Base-by-base conservation (phyloP, 139 green algal species). In the Nannochloris sp. region DNA sequence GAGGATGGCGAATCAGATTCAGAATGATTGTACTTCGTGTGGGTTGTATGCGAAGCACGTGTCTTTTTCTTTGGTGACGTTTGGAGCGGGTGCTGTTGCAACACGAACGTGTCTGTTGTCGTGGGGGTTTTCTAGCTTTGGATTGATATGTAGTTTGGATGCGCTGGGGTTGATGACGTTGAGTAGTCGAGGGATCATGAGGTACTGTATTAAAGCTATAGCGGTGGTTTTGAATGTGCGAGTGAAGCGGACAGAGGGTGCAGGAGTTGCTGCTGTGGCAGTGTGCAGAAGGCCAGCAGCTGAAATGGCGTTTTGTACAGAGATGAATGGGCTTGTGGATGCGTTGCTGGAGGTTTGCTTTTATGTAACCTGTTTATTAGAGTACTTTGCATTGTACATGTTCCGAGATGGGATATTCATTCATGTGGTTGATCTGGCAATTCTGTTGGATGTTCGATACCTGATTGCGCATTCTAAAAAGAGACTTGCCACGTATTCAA, bases 341-440 rank as follows among this genome's bases (percentile, higher is more conserved):
- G n/a, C n/a, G 0, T 20, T 53, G 46, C 46, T 53, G 8, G 46
- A 53, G 16, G 12, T 53, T 20, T 20, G 17, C 46, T 20, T 53
- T 53, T 20, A 28, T 28, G 10, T 20, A 5, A 53, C n/a, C 6
- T 53, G 2, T 53, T n/a, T 53, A 28, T 53, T 53, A 10, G 46
- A 53, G 46, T 53, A 53, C 46, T 28, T 20, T 53, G 17, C n/a
- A 23, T 14, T 53, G 12, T 53, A 53, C 20, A 23, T 53, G 46
- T 96, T 17, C 91, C 96, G 62, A 84, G 75, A 49, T 72, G 92
- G 93, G 33, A 63, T 98, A 40, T 91, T 88, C 1, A 66, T 98
- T 45, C 91, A 98, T 63, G 74, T 98, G 61, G 75, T 87, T 6
- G 80, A 93, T 10, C 85, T 95, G 50, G 73, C 97, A 65, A 95